A percentile compares a stretch with the other conserved stretches of the same genome.
phyloP scores from a whole-genome alignment of 805 yeast genomes.

The Tetrapisispora nanseiensis region DNA sequence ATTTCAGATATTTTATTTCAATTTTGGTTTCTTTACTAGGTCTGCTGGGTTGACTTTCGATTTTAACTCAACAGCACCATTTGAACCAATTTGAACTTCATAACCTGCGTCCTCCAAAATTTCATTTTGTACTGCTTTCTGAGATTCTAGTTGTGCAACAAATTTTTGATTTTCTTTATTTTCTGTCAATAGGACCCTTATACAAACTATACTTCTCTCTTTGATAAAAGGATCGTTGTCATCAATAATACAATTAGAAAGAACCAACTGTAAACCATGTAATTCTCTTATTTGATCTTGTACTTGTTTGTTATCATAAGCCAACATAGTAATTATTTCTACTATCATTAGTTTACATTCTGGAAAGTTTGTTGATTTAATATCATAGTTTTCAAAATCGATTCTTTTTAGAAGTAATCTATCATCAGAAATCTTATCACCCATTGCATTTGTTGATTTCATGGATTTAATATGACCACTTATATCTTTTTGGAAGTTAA shows the following conservation, averaged over 20 bases:
- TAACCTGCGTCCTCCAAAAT: constrained; percentile 64
- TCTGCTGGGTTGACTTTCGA: constrained; percentile 5
- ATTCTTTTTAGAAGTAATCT: constrained; percentile 16
- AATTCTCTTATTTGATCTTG: constrained; percentile 60
- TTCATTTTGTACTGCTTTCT: constrained; percentile 49
- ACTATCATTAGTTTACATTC: constrained; percentile 56
- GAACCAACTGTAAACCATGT: constrained; percentile 60
- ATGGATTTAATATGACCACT: constrained; percentile 13
- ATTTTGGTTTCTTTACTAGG: background rate
- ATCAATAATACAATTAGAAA: constrained; percentile 79
- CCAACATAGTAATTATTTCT: constrained; percentile 53
- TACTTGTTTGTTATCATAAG: constrained; percentile 39
- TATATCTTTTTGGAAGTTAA: constrained; percentile 22
- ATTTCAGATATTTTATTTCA: background rate
- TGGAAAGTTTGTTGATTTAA: constrained; percentile 41
- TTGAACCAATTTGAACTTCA: constrained; percentile 55
- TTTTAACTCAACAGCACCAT: constrained; percentile 56
- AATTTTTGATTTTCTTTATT: constrained; percentile 67
- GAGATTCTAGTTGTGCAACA: constrained; percentile 70
- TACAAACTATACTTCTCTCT: constrained; percentile 73
- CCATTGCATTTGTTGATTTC: constrained; percentile 17
- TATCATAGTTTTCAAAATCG: constrained; percentile 12
- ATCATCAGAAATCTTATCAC: constrained; percentile 27
- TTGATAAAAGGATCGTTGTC: constrained; percentile 80
- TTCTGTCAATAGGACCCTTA: constrained; percentile 54